Evolutionary conservation across 768 basidiomycete genomes (phyloP).

Genomic region (Tricholoma hemisulphureum): DNA sequence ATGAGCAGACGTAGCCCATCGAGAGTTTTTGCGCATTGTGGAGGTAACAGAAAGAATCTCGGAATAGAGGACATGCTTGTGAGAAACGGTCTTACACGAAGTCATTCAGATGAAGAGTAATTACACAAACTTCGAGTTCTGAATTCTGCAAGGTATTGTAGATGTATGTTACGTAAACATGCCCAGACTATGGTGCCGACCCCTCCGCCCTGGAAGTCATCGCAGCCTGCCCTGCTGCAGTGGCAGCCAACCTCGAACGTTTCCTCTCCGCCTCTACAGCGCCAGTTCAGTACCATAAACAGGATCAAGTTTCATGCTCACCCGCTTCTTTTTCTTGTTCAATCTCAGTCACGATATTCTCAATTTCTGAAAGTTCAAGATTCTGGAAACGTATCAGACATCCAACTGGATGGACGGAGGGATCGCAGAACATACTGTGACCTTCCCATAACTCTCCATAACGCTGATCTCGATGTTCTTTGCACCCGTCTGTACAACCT

Average conservation of each 20-base stretch:
- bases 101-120: slow-evolving; percentile 15
- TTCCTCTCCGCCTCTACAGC: slow-evolving; percentile 90
- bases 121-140: background rate
- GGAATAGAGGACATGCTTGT: slow-evolving; percentile 79
- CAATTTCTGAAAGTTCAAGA: slow-evolving; percentile 83
- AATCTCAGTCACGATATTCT: slow-evolving; percentile 87
- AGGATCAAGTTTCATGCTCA: slow-evolving; percentile 33
- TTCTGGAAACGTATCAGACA: slow-evolving; percentile 48
- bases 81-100: slow-evolving; percentile 43
- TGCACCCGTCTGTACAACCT: slow-evolving; percentile 99
- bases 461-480: slow-evolving; percentile 99
- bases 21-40: slow-evolving; percentile 95
- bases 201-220: slow-evolving; percentile 64
- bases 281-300: background rate
- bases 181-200: slow-evolving; percentile 24
- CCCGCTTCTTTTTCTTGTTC: slow-evolving; percentile 97
- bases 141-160: background rate
- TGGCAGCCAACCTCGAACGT: slow-evolving; percentile 84
- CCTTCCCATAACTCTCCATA: slow-evolving; percentile 93
- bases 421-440: slow-evolving; percentile 58
- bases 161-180: slow-evolving; percentile 1
- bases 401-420: background rate
- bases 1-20: slow-evolving; percentile 82
- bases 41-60: slow-evolving; percentile 92
- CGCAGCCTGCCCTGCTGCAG: slow-evolving; percentile 86